Percentiles rank a stretch among this genome's conserved stretches.
Evolutionary conservation across 495 filamentous ascomycete species (phyloP).

Genomic region (Entonaema liquescens): DNA sequence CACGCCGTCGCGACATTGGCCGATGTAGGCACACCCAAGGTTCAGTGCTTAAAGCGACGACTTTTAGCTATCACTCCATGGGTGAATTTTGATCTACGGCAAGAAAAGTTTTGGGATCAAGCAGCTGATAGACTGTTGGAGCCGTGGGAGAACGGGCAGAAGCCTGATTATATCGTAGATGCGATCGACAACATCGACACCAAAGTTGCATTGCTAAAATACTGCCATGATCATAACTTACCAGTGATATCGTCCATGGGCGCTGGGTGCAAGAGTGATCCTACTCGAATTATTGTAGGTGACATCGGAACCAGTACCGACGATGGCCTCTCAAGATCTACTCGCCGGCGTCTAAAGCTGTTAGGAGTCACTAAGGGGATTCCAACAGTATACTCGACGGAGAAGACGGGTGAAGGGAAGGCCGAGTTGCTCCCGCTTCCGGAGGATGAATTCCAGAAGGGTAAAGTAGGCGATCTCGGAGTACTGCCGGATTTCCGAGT

Average conservation of each 20-base stretch:
- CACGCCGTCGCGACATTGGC: constrained; percentile 93
- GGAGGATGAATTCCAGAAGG: constrained; percentile 88
- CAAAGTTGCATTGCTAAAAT: constrained; percentile 90
- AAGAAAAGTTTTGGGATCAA: constrained; percentile 79
- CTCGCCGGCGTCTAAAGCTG: constrained; percentile 79
- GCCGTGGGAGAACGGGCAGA: constrained; percentile 69
- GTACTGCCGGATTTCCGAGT: constrained; percentile 92
- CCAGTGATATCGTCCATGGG: constrained; percentile 95
- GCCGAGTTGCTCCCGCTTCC: constrained; percentile 85
- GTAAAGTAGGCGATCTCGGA: constrained; percentile 85
- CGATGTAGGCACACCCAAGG: constrained; percentile 95
- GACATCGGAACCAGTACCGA: constrained; percentile 91
- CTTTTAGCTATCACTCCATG: constrained; percentile 89
- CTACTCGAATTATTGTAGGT: constrained; percentile 87
- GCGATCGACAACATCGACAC: constrained; percentile 98
- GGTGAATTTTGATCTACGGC: constrained; percentile 86
- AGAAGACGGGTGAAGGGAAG: constrained; percentile 91
- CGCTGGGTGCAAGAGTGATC: constrained; percentile 96
- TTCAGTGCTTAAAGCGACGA: constrained; percentile 78
- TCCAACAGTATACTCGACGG: constrained; percentile 90
- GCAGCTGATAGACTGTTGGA: constrained; percentile 71
- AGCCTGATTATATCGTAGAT: constrained; percentile 89
- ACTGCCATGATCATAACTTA: constrained; percentile 78
- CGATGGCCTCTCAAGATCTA: constrained; percentile 87
- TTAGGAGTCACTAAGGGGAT: constrained; percentile 85